Evolutionary conservation across 306 rosid species (phyloP).

Genomic region (Purshia tridentata): DNA sequence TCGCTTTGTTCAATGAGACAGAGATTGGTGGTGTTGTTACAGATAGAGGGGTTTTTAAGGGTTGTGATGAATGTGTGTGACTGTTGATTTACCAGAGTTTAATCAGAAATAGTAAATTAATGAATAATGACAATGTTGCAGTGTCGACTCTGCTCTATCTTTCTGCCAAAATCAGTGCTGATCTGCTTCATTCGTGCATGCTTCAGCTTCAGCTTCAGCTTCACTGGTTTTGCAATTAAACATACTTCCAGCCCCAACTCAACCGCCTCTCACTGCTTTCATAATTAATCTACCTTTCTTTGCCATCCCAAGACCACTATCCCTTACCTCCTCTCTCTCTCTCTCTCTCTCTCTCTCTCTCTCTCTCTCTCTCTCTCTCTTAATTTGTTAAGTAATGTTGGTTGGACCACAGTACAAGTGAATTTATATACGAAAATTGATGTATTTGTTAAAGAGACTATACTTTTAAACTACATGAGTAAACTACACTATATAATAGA

Average conservation of each 20-base stretch:
- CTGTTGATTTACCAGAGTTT: slow-evolving; percentile 29
- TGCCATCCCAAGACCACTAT: slow-evolving; percentile 48
- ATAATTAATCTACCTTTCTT: slow-evolving; percentile 47
- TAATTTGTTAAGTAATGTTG: no score
- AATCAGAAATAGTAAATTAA: slow-evolving; percentile 40
- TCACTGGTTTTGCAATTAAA: slow-evolving; percentile 51
- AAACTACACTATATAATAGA: no score
- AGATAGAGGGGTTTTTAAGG: slow-evolving; percentile 10
- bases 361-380: not conserved
- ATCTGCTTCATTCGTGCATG: slow-evolving; percentile 50
- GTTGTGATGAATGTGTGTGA: slow-evolving; percentile 5
- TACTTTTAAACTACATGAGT: no score
- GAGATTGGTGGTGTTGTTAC: not conserved
- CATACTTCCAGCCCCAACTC: slow-evolving; percentile 32
- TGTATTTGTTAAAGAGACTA: no score
- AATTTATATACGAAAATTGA: no score
- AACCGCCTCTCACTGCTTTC: slow-evolving; percentile 47
- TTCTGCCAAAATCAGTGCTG: slow-evolving; percentile 33
- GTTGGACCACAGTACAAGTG: no score
- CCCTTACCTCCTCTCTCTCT: slow-evolving; percentile 26
- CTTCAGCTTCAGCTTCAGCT: slow-evolving; percentile 33
- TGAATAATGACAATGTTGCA: slow-evolving; percentile 20
- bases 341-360: slow-evolving; percentile 28
- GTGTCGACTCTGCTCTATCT: not conserved
- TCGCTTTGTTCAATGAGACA: no score